Percentiles rank a stretch among this genome's conserved stretches.
phyloP scores from a whole-genome alignment of 108 stramenopile species.

The Mediolabrus comicus region DNA sequence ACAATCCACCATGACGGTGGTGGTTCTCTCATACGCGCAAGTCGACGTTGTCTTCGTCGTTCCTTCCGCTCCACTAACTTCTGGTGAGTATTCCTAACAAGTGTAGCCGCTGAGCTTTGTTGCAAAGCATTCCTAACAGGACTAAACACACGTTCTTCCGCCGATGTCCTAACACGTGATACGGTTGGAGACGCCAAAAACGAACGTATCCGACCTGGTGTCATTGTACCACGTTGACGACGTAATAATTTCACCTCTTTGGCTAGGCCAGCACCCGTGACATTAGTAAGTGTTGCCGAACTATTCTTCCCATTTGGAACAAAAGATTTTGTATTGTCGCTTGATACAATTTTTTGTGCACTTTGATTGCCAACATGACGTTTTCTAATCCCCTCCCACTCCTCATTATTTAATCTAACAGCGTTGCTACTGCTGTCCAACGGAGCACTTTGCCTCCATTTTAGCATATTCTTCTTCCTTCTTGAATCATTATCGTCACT shows the following conservation, averaged over 20 bases:
- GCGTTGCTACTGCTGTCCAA: not conserved
- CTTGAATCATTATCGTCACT: not conserved
- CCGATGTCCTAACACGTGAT: constrained; percentile 10
- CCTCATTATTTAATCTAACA: not conserved
- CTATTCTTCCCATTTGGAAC: not conserved
- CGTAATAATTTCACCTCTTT: constrained; percentile 10
- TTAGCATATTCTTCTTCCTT: not conserved
- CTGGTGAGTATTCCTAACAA: constrained; percentile 29
- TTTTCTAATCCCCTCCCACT: not conserved
- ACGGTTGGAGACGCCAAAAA: constrained; percentile 13
- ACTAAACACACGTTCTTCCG: constrained; percentile 12
- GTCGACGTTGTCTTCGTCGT: constrained; percentile 26
- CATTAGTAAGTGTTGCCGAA: constrained; percentile 1
- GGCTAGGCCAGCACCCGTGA: not conserved
- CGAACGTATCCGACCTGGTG: not conserved
- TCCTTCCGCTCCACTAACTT: constrained; percentile 30
- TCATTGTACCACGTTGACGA: not conserved
- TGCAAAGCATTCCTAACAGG: constrained; percentile 24
- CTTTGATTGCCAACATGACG: not conserved
- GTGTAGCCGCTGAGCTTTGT: constrained; percentile 2
- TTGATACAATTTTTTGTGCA: not conserved
- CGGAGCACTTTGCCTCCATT: constrained; percentile 2
- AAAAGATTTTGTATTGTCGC: not conserved
- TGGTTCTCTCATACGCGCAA: constrained; percentile 20
- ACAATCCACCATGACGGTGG: constrained; percentile 45